Conservation (phyloP, 1,284 basidiomycete genomes). For the Cutaneotrichosporon arboriforme region DNA sequence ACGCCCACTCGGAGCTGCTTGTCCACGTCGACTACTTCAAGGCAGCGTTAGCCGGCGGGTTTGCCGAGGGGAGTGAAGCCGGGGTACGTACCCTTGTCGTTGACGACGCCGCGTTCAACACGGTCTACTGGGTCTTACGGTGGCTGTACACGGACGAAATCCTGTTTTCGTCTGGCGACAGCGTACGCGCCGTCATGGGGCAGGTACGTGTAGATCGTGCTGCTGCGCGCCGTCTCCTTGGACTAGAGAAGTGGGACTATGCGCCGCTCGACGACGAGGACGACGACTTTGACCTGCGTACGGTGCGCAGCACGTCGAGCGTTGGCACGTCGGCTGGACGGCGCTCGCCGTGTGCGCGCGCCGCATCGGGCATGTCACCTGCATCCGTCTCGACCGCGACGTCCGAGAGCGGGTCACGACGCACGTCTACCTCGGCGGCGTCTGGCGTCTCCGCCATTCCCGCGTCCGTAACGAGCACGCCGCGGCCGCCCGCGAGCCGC, state of each 20-base stretch:
- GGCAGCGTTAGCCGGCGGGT: constrained; percentile 68
- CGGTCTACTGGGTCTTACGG: constrained; percentile 69
- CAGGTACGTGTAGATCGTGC: constrained; percentile 22
- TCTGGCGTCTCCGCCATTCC: not conserved
- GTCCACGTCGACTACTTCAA: constrained; percentile 69
- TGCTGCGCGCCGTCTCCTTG: constrained; percentile 8
- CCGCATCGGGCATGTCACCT: not conserved
- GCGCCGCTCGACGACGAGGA: constrained; percentile 6
- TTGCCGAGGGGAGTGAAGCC: constrained; percentile 54
- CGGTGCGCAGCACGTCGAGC: constrained; percentile 25
- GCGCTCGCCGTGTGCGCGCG: not conserved
- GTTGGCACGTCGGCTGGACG: constrained; percentile 8
- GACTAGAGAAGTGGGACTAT: constrained; percentile 16
- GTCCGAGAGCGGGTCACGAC: not conserved
- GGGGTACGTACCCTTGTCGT: constrained; percentile 56
- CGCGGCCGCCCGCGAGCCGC: not conserved
- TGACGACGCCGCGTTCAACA: constrained; percentile 74
- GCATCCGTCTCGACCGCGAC: not conserved
- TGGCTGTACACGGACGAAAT: constrained; percentile 63
- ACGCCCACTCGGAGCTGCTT: constrained; percentile 73
- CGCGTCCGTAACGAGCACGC: not conserved
- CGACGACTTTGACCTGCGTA: constrained; percentile 9
- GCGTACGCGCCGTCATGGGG: constrained; percentile 37
- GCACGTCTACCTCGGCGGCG: not conserved
- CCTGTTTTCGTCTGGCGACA: constrained; percentile 51